Evolutionary conservation across 768 basidiomycete genomes (phyloP), one percentile per base, ranked within the genome.

Genomic region (Suillus spraguei): DNA sequence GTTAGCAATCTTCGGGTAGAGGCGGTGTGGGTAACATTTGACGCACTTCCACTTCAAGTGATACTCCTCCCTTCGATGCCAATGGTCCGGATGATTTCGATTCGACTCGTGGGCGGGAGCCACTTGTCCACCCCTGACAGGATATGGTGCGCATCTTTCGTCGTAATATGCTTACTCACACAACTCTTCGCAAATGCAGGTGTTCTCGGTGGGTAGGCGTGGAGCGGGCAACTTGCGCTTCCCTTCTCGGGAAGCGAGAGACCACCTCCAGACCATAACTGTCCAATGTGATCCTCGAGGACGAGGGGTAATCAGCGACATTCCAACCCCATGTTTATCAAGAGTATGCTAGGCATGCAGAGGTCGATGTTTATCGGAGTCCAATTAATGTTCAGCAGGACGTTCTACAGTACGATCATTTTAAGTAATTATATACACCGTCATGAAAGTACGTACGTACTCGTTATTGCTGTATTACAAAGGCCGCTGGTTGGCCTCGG

Each of bases 221-320:
- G 94, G 94, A 17, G 84, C 84, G 9, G 94, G 94, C 9, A 96
- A 96, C 81, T 87, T 95, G 59, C 87, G 91, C 62, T 90, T 91
- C 2, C 88, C 87, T 1, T 92, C 91, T 28, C 84, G 87, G 42
- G 88, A 87, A 60, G 59, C 74, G 13, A 69, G 66, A 41, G 62
- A 65, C 36, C 55, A 65, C 24, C 69, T 74, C 2, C 66, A 68
- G 42, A 69, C 71, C 7, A 68, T 68, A 20, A 63, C 72, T 16
- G 76, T 74, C 54, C 68, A n/a, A n/a, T n/a, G n/a, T n/a, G n/a
- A n/a, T n/a, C n/a, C n/a, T n/a, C n/a, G n/a, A n/a, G n/a, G n/a
- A n/a, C n/a, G n/a, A n/a, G n/a, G n/a, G n/a, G n/a, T n/a, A n/a
- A n/a, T n/a, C n/a, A n/a, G n/a, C n/a, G n/a, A n/a, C n/a, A n/a